phyloP scores from a whole-genome alignment of 129 eudicot genomes.

The Mikania micrantha region DNA sequence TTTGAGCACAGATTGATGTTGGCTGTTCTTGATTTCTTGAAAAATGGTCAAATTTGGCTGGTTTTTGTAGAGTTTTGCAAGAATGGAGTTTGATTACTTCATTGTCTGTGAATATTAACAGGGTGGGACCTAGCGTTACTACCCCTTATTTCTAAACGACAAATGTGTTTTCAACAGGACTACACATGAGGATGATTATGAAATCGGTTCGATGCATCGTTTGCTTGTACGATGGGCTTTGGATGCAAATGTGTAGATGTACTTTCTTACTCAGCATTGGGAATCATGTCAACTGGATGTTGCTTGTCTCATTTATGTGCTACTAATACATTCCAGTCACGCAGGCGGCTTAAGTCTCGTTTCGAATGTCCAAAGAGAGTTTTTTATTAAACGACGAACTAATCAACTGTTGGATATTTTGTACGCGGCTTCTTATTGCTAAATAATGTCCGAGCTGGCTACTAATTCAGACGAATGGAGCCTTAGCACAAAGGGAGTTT shows the following conservation, averaged over 20 bases:
- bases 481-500: too few species aligned
- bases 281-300: constrained; percentile 3
- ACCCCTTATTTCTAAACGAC: constrained; percentile 16
- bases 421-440: too few species aligned
- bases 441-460: too few species aligned
- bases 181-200: background rate
- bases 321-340: too few species aligned
- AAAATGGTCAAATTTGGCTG: constrained; percentile 3
- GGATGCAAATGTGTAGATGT: constrained; percentile 3
- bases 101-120: constrained; percentile 22
- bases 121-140: constrained; percentile 16
- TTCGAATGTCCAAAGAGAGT: too few species aligned
- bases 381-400: too few species aligned
- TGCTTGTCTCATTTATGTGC: too few species aligned
- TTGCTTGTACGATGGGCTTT: constrained; percentile 9
- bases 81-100: constrained; percentile 34
- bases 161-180: constrained; percentile 16
- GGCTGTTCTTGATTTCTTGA: background rate
- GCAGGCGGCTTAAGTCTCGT: too few species aligned
- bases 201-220: constrained; percentile 20
- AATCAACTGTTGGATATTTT: too few species aligned
- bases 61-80: constrained; percentile 8
- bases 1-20: background rate
- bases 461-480: too few species aligned
- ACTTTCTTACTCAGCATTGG: constrained; percentile 8